Evolutionary conservation across 768 basidiomycete genomes (phyloP).

Genomic region (Mycena metata): DNA sequence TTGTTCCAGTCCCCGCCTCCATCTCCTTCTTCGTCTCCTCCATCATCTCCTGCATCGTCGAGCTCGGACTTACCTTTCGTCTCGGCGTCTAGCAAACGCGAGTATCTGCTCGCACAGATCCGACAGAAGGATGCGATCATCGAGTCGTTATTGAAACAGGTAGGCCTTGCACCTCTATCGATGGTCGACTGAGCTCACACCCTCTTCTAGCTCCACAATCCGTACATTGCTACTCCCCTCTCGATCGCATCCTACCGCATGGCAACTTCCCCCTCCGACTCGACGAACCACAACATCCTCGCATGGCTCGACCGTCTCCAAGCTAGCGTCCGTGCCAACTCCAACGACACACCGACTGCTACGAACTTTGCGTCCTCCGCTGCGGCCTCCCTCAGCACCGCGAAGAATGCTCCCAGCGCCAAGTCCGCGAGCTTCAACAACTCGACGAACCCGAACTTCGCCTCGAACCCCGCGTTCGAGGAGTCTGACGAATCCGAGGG

Average conservation of each 20-base stretch:
- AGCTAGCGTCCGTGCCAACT: constrained; percentile 64
- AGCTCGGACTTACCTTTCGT: constrained; percentile 56
- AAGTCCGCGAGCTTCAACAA: constrained; percentile 19
- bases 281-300: constrained; percentile 74
- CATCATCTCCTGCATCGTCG: constrained; percentile 46
- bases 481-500: constrained; percentile 41
- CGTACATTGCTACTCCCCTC: constrained; percentile 83
- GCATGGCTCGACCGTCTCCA: constrained; percentile 83
- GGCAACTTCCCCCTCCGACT: constrained; percentile 83
- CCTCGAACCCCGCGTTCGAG: constrained; percentile 37
- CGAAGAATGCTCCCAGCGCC: background rate
- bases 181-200: constrained; percentile 8
- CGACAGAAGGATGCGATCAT: constrained; percentile 91
- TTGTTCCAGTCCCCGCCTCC: constrained; percentile 18
- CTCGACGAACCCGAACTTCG: constrained; percentile 25
- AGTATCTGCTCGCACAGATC: constrained; percentile 88
- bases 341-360: constrained; percentile 51
- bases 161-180: constrained; percentile 44
- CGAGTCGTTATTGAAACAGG: constrained; percentile 87
- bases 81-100: constrained; percentile 76
- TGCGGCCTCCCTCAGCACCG: background rate
- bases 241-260: constrained; percentile 84
- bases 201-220: constrained; percentile 76
- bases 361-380: constrained; percentile 7
- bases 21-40: constrained; percentile 44